Evolutionary conservation across 2,329 filamentous ascomycete genomes (phyloP).

Genomic region (Hypoxylon sp.): DNA sequence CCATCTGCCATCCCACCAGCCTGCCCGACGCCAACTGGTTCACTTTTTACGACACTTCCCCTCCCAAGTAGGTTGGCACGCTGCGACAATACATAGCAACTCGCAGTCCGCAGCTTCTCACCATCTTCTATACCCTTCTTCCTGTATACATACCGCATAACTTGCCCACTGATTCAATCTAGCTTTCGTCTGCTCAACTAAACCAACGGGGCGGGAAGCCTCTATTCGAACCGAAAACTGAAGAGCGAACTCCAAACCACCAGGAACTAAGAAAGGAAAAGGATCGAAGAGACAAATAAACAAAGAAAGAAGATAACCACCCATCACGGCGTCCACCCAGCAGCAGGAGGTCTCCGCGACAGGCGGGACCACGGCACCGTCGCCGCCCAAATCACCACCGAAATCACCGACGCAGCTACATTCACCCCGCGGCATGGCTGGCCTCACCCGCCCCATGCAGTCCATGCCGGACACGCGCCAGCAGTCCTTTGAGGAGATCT

Average conservation of each 20-base stretch:
- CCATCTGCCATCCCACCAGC: constrained; percentile 15
- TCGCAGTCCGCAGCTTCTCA: constrained; percentile 2
- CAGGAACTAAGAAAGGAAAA: background rate
- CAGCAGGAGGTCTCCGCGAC: constrained; percentile 33
- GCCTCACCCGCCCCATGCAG: constrained; percentile 63
- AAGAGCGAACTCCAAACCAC: constrained; percentile 2
- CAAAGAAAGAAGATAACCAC: constrained; percentile 24
- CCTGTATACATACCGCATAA: background rate
- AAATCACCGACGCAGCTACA: constrained; percentile 34
- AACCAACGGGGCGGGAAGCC: constrained; percentile 22
- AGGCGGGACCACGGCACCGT: constrained; percentile 27
- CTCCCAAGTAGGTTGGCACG: constrained; percentile 11
- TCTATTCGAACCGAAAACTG: constrained; percentile 4
- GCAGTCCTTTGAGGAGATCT: constrained; percentile 99
- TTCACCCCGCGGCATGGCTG: constrained; percentile 43
- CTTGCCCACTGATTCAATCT: background rate
- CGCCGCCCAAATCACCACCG: constrained; percentile 38
- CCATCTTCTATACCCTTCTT: background rate
- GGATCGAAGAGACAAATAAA: too few relatives aligned
- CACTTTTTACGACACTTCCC: constrained; percentile 19
- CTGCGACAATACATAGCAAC: constrained; percentile 3
- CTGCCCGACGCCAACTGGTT: constrained; percentile 17
- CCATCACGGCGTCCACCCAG: constrained; percentile 44
- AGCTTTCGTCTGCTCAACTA: constrained; percentile 1
- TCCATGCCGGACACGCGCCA: constrained; percentile 77